Conservation (phyloP, 345 rosid genomes). For the Theobroma cacao region DNA sequence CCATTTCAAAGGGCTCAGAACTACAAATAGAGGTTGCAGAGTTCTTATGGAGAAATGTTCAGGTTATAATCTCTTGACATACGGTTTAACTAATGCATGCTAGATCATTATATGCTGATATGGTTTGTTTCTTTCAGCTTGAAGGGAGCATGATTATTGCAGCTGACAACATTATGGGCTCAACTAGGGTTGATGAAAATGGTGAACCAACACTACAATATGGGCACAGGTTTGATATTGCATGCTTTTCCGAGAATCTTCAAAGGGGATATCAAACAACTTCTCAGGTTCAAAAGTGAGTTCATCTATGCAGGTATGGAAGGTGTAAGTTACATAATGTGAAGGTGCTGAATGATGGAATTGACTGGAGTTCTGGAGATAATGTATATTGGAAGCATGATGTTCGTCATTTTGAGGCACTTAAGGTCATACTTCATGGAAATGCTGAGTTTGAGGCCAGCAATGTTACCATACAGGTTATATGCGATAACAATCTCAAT, state of each 20-base stretch:
- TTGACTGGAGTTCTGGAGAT: constrained; percentile 67
- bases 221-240: constrained; percentile 59
- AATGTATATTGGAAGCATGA: constrained; percentile 89
- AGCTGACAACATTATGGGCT: constrained; percentile 78
- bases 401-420: constrained; percentile 57
- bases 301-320: constrained; percentile 63
- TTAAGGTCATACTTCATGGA: constrained; percentile 75
- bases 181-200: constrained; percentile 39
- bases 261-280: not conserved
- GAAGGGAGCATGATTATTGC: constrained; percentile 78
- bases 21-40: constrained; percentile 85
- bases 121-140: constrained; percentile 45
- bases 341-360: constrained; percentile 67
- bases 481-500: not conserved
- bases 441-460: constrained; percentile 91
- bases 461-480: constrained; percentile 69
- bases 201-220: constrained; percentile 67
- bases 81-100: constrained; percentile 6
- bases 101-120: constrained; percentile 15
- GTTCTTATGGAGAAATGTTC: constrained; percentile 84
- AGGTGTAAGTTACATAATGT: constrained; percentile 77
- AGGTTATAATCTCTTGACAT: constrained; percentile 42
- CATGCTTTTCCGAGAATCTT: constrained; percentile 12
- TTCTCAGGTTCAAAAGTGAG: constrained; percentile 1
- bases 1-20: constrained; percentile 74